Base-by-base conservation (phyloP, 495 filamentous ascomycete species). In the Trichoderma orchidacearum region DNA sequence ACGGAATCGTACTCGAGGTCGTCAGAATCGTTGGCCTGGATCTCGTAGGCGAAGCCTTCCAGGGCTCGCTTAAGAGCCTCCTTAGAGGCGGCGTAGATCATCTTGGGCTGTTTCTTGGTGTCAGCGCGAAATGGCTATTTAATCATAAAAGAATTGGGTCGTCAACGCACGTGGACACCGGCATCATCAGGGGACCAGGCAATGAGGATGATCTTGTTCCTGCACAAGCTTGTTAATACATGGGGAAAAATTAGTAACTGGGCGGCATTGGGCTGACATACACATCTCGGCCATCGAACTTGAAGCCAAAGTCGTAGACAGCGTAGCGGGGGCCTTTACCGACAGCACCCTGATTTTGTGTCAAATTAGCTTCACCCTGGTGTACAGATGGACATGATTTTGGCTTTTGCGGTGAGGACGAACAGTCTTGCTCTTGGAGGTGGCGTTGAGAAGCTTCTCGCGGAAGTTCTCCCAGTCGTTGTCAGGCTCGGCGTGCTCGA, bases 31-130 rank as follows among this genome's bases (percentile, higher is more conserved):
- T 95, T 95, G 72, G 90, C 93, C 76, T 98, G 94, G 63, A 96
- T 80, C 66, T 94, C 91, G 64, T 75, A 73, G 56, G 80, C 80
- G 60, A 96, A 70, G 30, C 87, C 87, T 69, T 81, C 87, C 56
- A 98, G 81, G 28, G 93, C 75, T 68, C 85, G 86, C 78, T 94
- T 96, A 62, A 98, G 78, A 57, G 82, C 82, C 63, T 95, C 90
- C 71, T 94, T 94, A 66, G 92, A 97, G 54, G 89, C 89, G 66
- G 92, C 89, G 83, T 96, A 97, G 63, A 95, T 80, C 94, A 96
- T 97, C 73, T 89, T 88, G 67, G 83, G 75, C 87, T 91, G 61
- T 23, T 31, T 28, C 30, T 21, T 29, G 51, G 28, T 30, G 12
- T 1, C 30, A 36, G n/a, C 12, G 17, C 12, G 12, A 36, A 38